Conservation (phyloP, 2,329 filamentous ascomycete genomes). For the Cephalotrichum gorgonifer region DNA sequence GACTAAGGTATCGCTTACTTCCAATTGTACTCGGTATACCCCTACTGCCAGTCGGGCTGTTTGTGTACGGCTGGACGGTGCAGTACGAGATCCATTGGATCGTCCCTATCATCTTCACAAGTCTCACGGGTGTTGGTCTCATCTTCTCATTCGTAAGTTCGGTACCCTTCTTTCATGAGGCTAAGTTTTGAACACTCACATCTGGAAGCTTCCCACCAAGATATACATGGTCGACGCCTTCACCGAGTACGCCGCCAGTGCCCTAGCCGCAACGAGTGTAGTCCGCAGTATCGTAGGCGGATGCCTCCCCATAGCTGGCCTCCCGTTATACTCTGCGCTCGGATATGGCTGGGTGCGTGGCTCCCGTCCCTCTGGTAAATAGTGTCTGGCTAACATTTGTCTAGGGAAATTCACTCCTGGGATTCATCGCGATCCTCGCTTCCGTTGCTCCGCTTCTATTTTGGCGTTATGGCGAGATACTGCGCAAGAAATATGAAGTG, state of each 20-base stretch:
- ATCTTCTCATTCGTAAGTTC: constrained; percentile 20
- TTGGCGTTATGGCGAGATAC: too few relatives aligned
- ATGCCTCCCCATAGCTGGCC: constrained; percentile 50
- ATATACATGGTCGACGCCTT: constrained; percentile 53
- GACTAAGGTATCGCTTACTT: too few relatives aligned
- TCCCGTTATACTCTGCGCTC: constrained; percentile 29
- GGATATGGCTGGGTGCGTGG: constrained; percentile 45
- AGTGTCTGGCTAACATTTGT: too few relatives aligned
- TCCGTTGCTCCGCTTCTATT: too few relatives aligned
- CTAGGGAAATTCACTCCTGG: too few relatives aligned
- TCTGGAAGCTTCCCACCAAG: background rate
- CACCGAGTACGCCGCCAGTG: constrained; percentile 33
- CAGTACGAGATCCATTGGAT: constrained; percentile 47
- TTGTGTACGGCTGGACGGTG: constrained; percentile 50
- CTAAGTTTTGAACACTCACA: background rate
- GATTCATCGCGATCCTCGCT: too few relatives aligned
- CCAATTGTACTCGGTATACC: too few relatives aligned
- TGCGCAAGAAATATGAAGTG: too few relatives aligned
- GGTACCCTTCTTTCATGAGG: background rate
- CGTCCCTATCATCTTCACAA: constrained; percentile 39
- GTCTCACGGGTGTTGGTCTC: constrained; percentile 34
- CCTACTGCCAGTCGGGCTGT: constrained; percentile 46
- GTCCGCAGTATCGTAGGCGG: constrained; percentile 52
- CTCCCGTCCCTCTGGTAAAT: too few relatives aligned
- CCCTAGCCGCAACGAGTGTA: constrained; percentile 53